These are phyloP conservation scores for Hypocrella siamensis DNA, from an alignment of 2,329 filamentous ascomycete species.

Conservation along the genomic window DNA sequence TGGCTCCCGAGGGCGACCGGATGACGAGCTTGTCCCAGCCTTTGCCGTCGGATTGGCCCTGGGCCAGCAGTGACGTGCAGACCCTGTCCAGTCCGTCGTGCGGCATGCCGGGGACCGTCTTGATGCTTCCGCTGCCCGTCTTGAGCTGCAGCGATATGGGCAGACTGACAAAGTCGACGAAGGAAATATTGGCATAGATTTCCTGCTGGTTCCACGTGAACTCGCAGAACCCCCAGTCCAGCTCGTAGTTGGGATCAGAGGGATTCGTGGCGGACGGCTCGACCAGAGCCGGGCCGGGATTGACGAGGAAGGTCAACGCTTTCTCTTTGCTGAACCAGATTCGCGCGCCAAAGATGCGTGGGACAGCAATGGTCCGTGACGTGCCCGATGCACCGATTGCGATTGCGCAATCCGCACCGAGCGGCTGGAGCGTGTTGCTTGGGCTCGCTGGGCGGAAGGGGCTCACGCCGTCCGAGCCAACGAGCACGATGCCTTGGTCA, in stretches of 20 bases:
- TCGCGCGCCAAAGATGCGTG: slow-evolving; percentile 53
- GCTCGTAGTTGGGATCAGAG: slow-evolving; percentile 43
- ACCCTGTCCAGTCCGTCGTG: slow-evolving; percentile 28
- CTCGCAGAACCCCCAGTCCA: slow-evolving; percentile 53
- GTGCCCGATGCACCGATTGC: slow-evolving; percentile 44
- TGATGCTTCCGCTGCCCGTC: slow-evolving; percentile 26
- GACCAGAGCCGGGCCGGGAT: slow-evolving; percentile 56
- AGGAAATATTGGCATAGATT: slow-evolving; percentile 54
- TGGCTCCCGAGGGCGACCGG: slow-evolving; percentile 17
- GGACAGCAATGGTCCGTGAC: slow-evolving; percentile 46
- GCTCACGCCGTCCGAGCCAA: slow-evolving; percentile 50
- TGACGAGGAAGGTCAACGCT: slow-evolving; percentile 52
- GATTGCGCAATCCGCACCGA: slow-evolving; percentile 46
- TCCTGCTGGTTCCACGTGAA: slow-evolving; percentile 48
- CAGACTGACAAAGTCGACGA: slow-evolving; percentile 59
- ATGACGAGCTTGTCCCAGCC: slow-evolving; percentile 38
- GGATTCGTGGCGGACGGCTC: slow-evolving; percentile 59
- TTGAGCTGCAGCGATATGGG: slow-evolving; percentile 43
- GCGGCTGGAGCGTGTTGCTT: slow-evolving; percentile 26
- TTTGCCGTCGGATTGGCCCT: slow-evolving; percentile 27
- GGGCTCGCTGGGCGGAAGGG: slow-evolving; percentile 50
- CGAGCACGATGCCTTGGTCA: slow-evolving; percentile 42
- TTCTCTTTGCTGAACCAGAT: slow-evolving; percentile 53
- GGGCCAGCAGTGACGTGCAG: slow-evolving; percentile 25
- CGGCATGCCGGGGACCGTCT: slow-evolving; percentile 33